phyloP scores from a whole-genome alignment of 2,329 filamentous ascomycete genomes.

The Tolypocladium guangdongense region DNA sequence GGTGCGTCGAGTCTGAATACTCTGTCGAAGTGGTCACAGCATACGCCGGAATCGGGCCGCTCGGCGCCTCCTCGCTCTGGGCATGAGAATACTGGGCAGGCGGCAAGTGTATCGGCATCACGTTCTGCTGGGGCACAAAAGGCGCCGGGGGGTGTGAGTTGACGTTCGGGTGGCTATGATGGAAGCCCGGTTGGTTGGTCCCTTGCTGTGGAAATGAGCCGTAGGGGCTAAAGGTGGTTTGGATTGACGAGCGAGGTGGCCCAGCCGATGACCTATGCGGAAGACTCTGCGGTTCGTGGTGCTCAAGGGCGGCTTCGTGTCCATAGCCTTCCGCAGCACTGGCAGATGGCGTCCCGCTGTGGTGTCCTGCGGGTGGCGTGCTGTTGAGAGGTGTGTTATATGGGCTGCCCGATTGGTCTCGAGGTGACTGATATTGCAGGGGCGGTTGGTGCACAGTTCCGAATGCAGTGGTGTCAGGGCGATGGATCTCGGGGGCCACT shows the following conservation, averaged over 20 bases:
- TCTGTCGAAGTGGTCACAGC: slow-evolving; percentile 26
- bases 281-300: slow-evolving; percentile 21
- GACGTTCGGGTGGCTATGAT: slow-evolving; percentile 27
- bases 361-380: slow-evolving; percentile 26
- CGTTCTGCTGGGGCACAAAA: slow-evolving; percentile 51
- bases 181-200: slow-evolving; percentile 36
- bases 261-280: slow-evolving; percentile 11
- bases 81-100: slow-evolving; percentile 42
- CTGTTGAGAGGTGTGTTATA: slow-evolving; percentile 36
- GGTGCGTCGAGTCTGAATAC: slow-evolving; percentile 33
- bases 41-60: slow-evolving; percentile 27
- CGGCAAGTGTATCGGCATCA: slow-evolving; percentile 51
- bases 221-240: slow-evolving; percentile 37
- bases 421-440: slow-evolving; percentile 35
- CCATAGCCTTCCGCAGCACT: slow-evolving; percentile 1
- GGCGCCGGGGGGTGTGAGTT: slow-evolving; percentile 31
- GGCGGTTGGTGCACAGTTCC: slow-evolving; percentile 22
- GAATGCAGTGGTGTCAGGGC: not conserved
- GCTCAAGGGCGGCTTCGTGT: not conserved
- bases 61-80: slow-evolving; percentile 13
- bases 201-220: slow-evolving; percentile 39
- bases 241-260: slow-evolving; percentile 33
- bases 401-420: slow-evolving; percentile 30
- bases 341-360: slow-evolving; percentile 6
- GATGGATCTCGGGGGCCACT: not conserved